Evolutionary conservation across 192 early-diverging fungal species (phyloP).

Genomic region (Dissophora globulifera): DNA sequence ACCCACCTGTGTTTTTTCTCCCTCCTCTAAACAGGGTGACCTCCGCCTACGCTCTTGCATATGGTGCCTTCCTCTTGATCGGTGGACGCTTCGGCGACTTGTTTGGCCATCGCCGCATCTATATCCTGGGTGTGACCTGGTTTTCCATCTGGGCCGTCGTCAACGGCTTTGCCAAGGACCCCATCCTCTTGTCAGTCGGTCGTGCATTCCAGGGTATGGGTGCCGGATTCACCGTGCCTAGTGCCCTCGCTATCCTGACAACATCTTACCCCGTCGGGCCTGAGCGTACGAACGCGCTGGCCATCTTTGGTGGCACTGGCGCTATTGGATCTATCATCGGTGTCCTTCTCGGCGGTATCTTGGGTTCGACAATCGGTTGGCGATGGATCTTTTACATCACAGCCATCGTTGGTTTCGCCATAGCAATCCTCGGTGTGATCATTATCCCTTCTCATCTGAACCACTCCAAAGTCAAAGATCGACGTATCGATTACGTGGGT

Average conservation of each 20-base stretch:
- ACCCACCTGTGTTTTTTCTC: neutral
- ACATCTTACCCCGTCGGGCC: slow-evolving; percentile 15
- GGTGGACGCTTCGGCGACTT: slow-evolving; percentile 30
- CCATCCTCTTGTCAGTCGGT: slow-evolving; percentile 21
- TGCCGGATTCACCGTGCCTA: slow-evolving; percentile 26
- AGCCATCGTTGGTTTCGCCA: slow-evolving; percentile 12
- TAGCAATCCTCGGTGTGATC: slow-evolving; percentile 20
- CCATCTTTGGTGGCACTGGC: slow-evolving; percentile 29
- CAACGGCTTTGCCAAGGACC: slow-evolving; percentile 18
- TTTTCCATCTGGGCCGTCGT: slow-evolving; percentile 25
- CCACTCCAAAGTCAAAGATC: neutral
- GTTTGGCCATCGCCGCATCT: slow-evolving; percentile 24
- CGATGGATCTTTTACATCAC: slow-evolving; percentile 42
- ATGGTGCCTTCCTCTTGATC: slow-evolving; percentile 25
- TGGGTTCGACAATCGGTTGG: slow-evolving; percentile 26
- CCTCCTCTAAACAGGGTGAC: slow-evolving; percentile 12
- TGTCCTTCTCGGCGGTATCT: slow-evolving; percentile 22
- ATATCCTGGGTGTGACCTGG: slow-evolving; percentile 3
- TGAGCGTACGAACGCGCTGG: slow-evolving; percentile 14
- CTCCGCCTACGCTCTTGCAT: slow-evolving; percentile 27
- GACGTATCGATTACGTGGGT: slow-evolving; percentile 14
- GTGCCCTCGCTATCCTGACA: slow-evolving; percentile 27
- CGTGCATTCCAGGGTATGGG: slow-evolving; percentile 30
- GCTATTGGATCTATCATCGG: slow-evolving; percentile 15
- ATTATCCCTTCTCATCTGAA: slow-evolving; percentile 2